A percentile compares a stretch with the other conserved stretches of the same genome.
Conservation (phyloP, 495 filamentous ascomycete genomes). For the Xylaria flabelliformis region DNA sequence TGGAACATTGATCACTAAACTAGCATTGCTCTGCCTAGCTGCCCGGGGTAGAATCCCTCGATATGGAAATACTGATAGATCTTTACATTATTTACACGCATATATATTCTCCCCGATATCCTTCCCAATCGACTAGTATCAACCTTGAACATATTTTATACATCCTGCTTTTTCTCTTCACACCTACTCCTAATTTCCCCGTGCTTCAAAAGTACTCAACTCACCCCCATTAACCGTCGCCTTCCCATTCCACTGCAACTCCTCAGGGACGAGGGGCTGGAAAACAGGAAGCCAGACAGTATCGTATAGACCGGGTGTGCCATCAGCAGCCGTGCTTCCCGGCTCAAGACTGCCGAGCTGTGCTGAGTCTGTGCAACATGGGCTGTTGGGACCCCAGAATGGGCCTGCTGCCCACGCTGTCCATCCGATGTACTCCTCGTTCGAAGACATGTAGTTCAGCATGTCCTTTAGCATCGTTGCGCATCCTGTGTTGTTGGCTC, state of each 20-base stretch:
- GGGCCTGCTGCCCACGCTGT: constrained; percentile 61
- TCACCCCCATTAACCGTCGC: constrained; percentile 46
- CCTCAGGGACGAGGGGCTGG: constrained; percentile 50
- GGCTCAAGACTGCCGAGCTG: constrained; percentile 56
- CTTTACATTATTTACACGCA: too few species aligned
- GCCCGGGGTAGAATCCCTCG: too few species aligned
- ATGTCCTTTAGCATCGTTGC: constrained; percentile 50
- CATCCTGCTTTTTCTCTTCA: too few species aligned
- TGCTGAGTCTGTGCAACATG: constrained; percentile 55
- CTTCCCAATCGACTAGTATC: too few species aligned
- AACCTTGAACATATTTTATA: too few species aligned
- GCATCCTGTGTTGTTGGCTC: constrained; percentile 55
- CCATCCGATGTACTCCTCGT: constrained; percentile 61
- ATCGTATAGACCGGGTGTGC: constrained; percentile 52
- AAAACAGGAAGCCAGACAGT: constrained; percentile 54
- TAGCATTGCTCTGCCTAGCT: too few species aligned
- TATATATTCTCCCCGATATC: too few species aligned
- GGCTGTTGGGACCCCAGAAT: constrained; percentile 54
- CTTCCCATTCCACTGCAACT: constrained; percentile 49
- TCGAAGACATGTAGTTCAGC: constrained; percentile 56
- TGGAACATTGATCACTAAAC: too few species aligned
- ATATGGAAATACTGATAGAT: too few species aligned
- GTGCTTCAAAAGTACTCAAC: constrained; percentile 28
- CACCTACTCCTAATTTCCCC: background rate
- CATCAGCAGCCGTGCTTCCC: constrained; percentile 51